Conservation (phyloP, 208 protist genomes). For the Phytomonas francai region DNA sequence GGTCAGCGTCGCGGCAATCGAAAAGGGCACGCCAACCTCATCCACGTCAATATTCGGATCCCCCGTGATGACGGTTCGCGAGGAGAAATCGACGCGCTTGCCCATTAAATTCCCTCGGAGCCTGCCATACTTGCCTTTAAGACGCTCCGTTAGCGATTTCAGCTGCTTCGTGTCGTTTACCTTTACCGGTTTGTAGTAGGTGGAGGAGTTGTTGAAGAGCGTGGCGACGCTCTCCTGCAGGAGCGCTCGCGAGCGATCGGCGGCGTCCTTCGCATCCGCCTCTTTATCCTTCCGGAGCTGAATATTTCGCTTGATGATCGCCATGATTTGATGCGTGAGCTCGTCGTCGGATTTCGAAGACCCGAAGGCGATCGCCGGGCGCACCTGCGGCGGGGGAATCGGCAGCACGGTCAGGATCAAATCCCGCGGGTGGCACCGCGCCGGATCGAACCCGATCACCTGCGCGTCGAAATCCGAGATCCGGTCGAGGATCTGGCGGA, state of each 20-base stretch:
- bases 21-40: slow-evolving; percentile 98
- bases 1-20: slow-evolving; percentile 97
- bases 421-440: slow-evolving; percentile 74
- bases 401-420: slow-evolving; percentile 95
- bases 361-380: slow-evolving; percentile 93
- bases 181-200: slow-evolving; percentile 85
- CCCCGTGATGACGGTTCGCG: slow-evolving; percentile 99
- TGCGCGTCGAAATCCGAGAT: slow-evolving; percentile 56
- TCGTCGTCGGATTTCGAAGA: slow-evolving; percentile 92
- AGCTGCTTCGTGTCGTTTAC: slow-evolving; percentile 90
- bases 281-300: slow-evolving; percentile 83
- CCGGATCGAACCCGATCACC: slow-evolving; percentile 69
- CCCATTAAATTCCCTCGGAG: slow-evolving; percentile 99
- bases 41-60: slow-evolving; percentile 96
- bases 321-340: slow-evolving; percentile 96
- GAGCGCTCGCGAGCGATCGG: slow-evolving; percentile 80
- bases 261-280: slow-evolving; percentile 79
- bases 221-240: slow-evolving; percentile 97
- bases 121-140: slow-evolving; percentile 99
- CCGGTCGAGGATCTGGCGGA: slow-evolving; percentile 64
- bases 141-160: slow-evolving; percentile 97
- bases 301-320: slow-evolving; percentile 97
- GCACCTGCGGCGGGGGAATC: slow-evolving; percentile 96
- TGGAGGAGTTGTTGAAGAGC: slow-evolving; percentile 97
- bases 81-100: slow-evolving; percentile 99